Percentiles rank a stretch among this genome's conserved stretches.
phyloP scores from a whole-genome alignment of 2,329 filamentous ascomycete genomes.

The Beauveria caledonica region DNA sequence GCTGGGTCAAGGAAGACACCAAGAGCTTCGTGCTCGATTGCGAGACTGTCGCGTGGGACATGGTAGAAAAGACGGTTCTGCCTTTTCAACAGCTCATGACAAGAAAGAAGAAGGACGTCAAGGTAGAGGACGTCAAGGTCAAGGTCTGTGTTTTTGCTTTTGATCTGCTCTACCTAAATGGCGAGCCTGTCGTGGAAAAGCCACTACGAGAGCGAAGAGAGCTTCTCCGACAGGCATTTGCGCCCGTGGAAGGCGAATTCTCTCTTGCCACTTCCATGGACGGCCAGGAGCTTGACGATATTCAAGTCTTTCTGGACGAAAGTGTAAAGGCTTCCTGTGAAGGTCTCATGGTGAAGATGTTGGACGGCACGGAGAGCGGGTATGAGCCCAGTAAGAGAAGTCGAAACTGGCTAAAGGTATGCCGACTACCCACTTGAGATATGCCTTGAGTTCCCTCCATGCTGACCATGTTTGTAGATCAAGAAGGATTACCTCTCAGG shows the following conservation, averaged over 20 bases:
- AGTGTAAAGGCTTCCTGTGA: conserved; percentile 94
- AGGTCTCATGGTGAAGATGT: conserved; percentile 98
- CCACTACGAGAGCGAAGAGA: conserved; percentile 75
- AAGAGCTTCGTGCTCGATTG: conserved; percentile 98
- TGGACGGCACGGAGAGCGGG: conserved; percentile 83
- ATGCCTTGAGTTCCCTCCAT: neutral
- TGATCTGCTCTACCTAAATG: conserved; percentile 88
- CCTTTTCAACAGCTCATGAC: conserved; percentile 99
- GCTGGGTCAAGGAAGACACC: conserved; percentile 83
- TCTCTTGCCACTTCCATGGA: conserved; percentile 81
- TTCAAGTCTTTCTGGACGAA: conserved; percentile 86
- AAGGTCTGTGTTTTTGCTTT: conserved; percentile 97
- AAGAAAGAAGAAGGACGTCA: conserved; percentile 93
- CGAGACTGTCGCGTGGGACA: conserved; percentile 95
- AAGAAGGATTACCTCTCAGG: conserved; percentile 97
- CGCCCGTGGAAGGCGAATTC: conserved; percentile 80
- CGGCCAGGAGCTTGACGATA: conserved; percentile 84
- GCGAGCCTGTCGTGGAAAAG: conserved; percentile 81
- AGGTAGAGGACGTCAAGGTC: conserved; percentile 88
- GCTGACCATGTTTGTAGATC: conserved; percentile 45
- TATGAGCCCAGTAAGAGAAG: conserved; percentile 96
- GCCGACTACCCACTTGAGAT: conserved; percentile 3
- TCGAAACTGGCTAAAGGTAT: conserved; percentile 94
- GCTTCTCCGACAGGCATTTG: conserved; percentile 65
- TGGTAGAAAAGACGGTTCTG: conserved; percentile 87